Conservation (phyloP, 805 yeast species). For the Candida coleopterorum region DNA sequence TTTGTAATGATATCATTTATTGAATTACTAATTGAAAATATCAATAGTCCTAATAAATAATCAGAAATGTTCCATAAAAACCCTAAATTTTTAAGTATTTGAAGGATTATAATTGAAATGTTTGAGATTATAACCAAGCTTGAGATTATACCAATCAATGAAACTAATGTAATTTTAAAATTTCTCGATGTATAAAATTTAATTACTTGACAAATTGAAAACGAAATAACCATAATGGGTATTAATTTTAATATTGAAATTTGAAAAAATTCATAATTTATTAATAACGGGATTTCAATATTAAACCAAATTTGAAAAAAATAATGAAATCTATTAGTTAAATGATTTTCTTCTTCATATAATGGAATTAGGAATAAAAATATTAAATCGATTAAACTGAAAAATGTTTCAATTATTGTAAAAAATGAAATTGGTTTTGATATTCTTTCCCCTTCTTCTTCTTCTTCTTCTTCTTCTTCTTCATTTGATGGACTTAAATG, state of each 20-base stretch:
- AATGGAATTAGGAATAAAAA: slow-evolving; percentile 15
- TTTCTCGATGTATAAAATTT: not conserved
- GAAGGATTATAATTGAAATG: slow-evolving; percentile 21
- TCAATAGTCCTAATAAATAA: slow-evolving; percentile 43
- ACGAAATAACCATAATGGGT: not conserved
- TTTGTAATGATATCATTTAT: slow-evolving; percentile 51
- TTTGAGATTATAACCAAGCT: slow-evolving; percentile 24
- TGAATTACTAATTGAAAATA: slow-evolving; percentile 48
- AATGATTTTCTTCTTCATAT: slow-evolving; percentile 3
- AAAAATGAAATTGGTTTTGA: not conserved
- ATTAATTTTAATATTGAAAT: not conserved
- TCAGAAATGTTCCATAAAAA: slow-evolving; percentile 40
- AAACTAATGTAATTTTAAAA: slow-evolving; percentile 4
- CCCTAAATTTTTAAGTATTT: slow-evolving; percentile 41
- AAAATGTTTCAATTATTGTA: slow-evolving; percentile 1
- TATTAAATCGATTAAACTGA: slow-evolving; percentile 10
- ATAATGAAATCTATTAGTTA: not conserved
- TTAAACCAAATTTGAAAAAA: slow-evolving; percentile 12
- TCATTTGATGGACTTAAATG: not conserved
- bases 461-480: not conserved
- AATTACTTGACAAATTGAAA: not conserved
- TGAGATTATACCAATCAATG: slow-evolving; percentile 17
- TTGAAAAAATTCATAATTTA: slow-evolving; percentile 15
- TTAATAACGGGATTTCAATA: slow-evolving; percentile 15
- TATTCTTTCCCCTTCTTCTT: not conserved